These are phyloP conservation scores for Caryopteris hybrid DNA, from an alignment of 305 asterid genomes.

Conservation along the genomic window DNA sequence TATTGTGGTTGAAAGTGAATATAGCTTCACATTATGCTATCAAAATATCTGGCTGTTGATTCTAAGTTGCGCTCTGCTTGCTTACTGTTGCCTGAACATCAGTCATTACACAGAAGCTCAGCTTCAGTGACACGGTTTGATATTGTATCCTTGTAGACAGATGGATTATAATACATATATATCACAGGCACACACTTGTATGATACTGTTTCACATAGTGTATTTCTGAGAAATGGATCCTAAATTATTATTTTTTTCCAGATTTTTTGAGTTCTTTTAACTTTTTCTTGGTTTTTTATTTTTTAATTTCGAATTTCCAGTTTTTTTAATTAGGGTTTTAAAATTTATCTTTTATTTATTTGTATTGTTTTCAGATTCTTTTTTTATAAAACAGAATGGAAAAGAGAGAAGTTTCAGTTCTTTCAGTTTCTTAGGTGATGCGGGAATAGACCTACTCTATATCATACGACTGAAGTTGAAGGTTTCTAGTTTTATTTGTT, in stretches of 20 bases:
- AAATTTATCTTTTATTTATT: too few species aligned
- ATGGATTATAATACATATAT: constrained; percentile 2
- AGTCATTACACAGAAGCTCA: constrained; percentile 84
- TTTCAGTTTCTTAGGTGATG: too few species aligned
- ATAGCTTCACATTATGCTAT: constrained; percentile 10
- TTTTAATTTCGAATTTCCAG: too few species aligned
- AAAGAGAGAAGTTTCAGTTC: too few species aligned
- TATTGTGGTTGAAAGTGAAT: constrained; percentile 5
- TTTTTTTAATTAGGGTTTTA: too few species aligned
- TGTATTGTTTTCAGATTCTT: too few species aligned
- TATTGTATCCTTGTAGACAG: constrained; percentile 15
- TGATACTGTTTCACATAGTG: too few species aligned
- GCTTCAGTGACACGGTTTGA: constrained; percentile 98
- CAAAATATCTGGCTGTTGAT: constrained; percentile 27
- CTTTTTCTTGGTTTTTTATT: too few species aligned
- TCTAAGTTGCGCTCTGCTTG: constrained; percentile 93
- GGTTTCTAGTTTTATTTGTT: constrained; percentile 15
- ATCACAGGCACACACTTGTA: not conserved
- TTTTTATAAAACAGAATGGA: too few species aligned
- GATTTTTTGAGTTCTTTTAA: too few species aligned
- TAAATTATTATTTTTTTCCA: too few species aligned
- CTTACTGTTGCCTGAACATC: constrained; percentile 98
- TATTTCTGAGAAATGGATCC: too few species aligned
- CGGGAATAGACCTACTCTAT: not conserved
- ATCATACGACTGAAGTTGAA: constrained; percentile 15